Evolutionary conservation across 2,329 filamentous ascomycete species (phyloP), one percentile per base, ranked within the genome.

Genomic region (Apiospora marii): DNA sequence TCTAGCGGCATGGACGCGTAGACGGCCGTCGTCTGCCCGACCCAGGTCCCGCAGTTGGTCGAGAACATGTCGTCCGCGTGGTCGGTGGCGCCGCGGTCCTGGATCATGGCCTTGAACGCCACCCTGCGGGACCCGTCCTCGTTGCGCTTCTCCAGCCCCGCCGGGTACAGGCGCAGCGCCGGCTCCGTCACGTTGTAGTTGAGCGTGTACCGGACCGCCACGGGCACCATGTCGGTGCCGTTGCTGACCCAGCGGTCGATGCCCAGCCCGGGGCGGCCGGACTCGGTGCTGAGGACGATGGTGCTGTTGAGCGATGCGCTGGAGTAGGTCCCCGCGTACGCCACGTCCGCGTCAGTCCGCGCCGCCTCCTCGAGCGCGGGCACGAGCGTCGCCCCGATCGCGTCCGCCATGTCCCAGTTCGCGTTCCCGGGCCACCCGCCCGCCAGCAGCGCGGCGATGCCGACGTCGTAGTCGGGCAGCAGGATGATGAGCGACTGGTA

Each of bases 321-420:
- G 22, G 64, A 67, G 64, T 79, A 79, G 10, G 76, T 77, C 0
- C 79, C 79, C 14, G 74, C 76, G 72, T 75, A 80, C 3, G 34
- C 24, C 0, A 44, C 74, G 1, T 74, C 73, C 0, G 79, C 76
- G 70, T 79, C 72, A 48, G 72, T 72, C 7, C 78, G 73, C 51
- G 78, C 79, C 1, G 75, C 74, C 5, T 73, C 68, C 67, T 80
- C 79, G 13, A 80, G 75, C 0, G 78, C 78, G 1, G 79, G 78
- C 0, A 79, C 22, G 0, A 80, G 72, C 1, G 74, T 73, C 1
- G 68, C 48, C 16, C 78, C 78, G 30, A 79, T 75, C 1, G 70
- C 67, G 70, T 80, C 78, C 14, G 78, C 78, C 37, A 80, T 77
- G 53, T 77, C 73, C 78, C 78, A 79, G 69, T 80, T 80, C n/a